Evolutionary conservation across 2,329 filamentous ascomycete species (phyloP), one percentile per base, ranked within the genome.

Genomic region (Ophiostoma sp.): DNA sequence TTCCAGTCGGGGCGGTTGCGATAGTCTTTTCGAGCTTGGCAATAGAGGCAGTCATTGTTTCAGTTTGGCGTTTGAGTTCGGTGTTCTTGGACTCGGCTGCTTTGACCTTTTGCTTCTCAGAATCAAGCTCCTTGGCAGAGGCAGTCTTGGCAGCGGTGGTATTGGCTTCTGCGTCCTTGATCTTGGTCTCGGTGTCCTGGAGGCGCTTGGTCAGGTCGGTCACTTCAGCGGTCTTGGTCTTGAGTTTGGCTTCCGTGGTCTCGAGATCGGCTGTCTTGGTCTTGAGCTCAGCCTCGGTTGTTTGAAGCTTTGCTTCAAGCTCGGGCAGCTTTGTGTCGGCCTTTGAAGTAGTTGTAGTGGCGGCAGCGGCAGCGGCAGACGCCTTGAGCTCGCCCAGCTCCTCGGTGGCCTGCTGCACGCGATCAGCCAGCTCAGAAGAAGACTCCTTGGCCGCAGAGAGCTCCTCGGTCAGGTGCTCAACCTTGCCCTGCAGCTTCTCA

Each of bases 361-460:
- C 57, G 7, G 27, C 35, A 27, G 69, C 66, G 27, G 44, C 35
- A 10, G 62, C 33, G 31, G 41, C 31, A 1, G 52, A 66, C 8
- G 67, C 64, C 39, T 69, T 68, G 7, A 54, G 33, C 3, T 54
- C 69, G 71, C 74, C 84, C 7, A 93, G 80, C 74, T 92, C 88
- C 15, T 86, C 82, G 1, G 88, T 90, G 0, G 89, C 86, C 68
- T 85, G 85, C 76, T 93, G 90, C 1, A 94, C 80, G 70, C 84
- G 91, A 75, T 87, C 82, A 1, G 87, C 86, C 75, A 93, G 84
- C n/a, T 85, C 84, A 71, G 87, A 81, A 57, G 86, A 88, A 62
- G 89, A 90, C 76, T 95, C 90, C 74, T 91, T 88, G 11, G 89
- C 88, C 6, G 72, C 68, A 1, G 15, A 87, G 4, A 97, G 82